Conservation (phyloP, 306 rosid genomes). For the Sechiopsis laciniata region DNA sequence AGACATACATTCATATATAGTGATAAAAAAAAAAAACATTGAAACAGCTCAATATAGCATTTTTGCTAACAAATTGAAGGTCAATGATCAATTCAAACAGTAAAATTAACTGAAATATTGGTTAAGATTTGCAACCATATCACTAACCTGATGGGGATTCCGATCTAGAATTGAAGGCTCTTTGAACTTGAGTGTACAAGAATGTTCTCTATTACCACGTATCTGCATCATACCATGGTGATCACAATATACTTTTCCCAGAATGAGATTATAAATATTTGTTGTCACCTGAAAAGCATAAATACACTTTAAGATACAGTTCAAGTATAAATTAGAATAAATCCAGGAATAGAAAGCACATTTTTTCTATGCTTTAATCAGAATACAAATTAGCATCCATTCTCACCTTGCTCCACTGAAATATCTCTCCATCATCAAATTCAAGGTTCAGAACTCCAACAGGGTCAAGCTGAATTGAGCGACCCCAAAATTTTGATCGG, state of each 20-base stretch:
- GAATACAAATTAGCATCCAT: slow-evolving; percentile 22
- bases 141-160: slow-evolving; percentile 88
- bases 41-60: neutral
- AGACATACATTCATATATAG: neutral
- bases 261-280: slow-evolving; percentile 81
- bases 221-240: slow-evolving; percentile 93
- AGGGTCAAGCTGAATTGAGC: slow-evolving; percentile 95
- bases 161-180: slow-evolving; percentile 93
- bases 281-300: slow-evolving; percentile 71
- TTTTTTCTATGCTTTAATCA: neutral
- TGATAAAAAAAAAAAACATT: neutral
- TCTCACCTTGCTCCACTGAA: slow-evolving; percentile 95
- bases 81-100: neutral
- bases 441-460: slow-evolving; percentile 75
- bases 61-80: slow-evolving; percentile 17
- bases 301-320: slow-evolving; percentile 16
- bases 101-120: neutral
- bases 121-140: slow-evolving; percentile 5
- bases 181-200: slow-evolving; percentile 81
- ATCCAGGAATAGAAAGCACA: slow-evolving; percentile 3
- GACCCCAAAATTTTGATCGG: slow-evolving; percentile 92
- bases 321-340: neutral
- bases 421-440: slow-evolving; percentile 93
- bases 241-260: slow-evolving; percentile 88
- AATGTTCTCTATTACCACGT: slow-evolving; percentile 73